These are phyloP conservation scores for Gamarada debralockiae DNA, from an alignment of 495 filamentous ascomycete genomes.

Conservation along the genomic window DNA sequence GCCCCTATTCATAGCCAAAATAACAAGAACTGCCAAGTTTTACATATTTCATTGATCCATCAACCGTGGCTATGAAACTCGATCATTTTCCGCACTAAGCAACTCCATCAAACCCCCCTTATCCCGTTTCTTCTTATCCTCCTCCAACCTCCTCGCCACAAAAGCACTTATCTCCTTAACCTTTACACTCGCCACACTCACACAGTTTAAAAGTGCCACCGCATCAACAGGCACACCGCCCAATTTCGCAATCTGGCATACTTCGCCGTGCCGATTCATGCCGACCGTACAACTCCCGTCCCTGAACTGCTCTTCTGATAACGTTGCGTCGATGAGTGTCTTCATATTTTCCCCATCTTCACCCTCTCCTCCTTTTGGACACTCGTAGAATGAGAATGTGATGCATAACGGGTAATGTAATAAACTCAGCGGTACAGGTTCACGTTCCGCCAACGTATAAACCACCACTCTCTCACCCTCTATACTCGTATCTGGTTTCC, in stretches of 20 bases:
- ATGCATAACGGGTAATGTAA: slow-evolving; percentile 87
- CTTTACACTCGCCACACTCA: slow-evolving; percentile 64
- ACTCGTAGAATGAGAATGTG: slow-evolving; percentile 73
- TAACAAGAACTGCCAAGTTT: no score
- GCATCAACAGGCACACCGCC: slow-evolving; percentile 80
- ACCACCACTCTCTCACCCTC: slow-evolving; percentile 78
- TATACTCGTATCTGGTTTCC: slow-evolving; percentile 80
- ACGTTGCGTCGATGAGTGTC: slow-evolving; percentile 71
- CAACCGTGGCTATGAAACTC: slow-evolving; percentile 24
- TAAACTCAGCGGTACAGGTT: slow-evolving; percentile 83
- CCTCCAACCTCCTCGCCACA: slow-evolving; percentile 66
- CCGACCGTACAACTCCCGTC: slow-evolving; percentile 82
- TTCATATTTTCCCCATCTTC: slow-evolving; percentile 26
- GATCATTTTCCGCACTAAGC: slow-evolving; percentile 80
- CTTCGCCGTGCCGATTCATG: slow-evolving; percentile 83
- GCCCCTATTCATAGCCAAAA: background rate
- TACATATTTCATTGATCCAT: background rate
- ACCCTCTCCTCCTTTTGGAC: slow-evolving; percentile 25
- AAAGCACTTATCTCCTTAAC: slow-evolving; percentile 72
- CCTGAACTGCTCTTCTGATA: slow-evolving; percentile 80
- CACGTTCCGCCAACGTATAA: slow-evolving; percentile 76
- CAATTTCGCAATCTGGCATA: slow-evolving; percentile 86
- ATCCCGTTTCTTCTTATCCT: slow-evolving; percentile 72
- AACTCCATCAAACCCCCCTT: slow-evolving; percentile 71
- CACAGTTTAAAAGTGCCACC: slow-evolving; percentile 65